phyloP scores from a whole-genome alignment of 176 grass and related monocot species.

The Chloris gayana region DNA sequence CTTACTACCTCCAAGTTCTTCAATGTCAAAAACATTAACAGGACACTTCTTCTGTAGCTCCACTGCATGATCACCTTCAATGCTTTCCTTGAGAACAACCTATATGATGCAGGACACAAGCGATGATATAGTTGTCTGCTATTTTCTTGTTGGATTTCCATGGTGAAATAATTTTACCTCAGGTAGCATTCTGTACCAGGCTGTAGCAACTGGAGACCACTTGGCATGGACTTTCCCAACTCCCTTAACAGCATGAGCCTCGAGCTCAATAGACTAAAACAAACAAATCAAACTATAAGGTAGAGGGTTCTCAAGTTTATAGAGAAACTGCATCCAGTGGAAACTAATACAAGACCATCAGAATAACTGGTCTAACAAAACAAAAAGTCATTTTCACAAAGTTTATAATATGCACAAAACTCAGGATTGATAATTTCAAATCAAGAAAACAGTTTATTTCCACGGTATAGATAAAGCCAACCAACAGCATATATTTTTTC shows the following conservation, averaged over 20 bases:
- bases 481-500: background rate
- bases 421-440: conserved; percentile 8
- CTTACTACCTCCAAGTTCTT: conserved; percentile 80
- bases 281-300: conserved; percentile 3
- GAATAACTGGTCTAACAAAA: background rate
- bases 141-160: conserved; percentile 16
- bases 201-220: conserved; percentile 96
- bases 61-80: conserved; percentile 64
- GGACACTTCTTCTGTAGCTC: conserved; percentile 74
- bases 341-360: conserved; percentile 17
- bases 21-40: conserved; percentile 92
- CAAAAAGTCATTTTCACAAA: background rate
- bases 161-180: conserved; percentile 61
- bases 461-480: conserved; percentile 4
- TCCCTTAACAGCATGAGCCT: conserved; percentile 91
- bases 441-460: background rate
- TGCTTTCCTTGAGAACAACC: conserved; percentile 68
- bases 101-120: conserved; percentile 32
- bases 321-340: background rate
- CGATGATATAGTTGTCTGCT: background rate
- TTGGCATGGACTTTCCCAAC: conserved; percentile 92
- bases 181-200: conserved; percentile 96
- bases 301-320: background rate
- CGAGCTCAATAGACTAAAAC: conserved; percentile 79
- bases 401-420: background rate